phyloP scores from a whole-genome alignment of 495 filamentous ascomycete genomes.

The Penicillium cinerascens region DNA sequence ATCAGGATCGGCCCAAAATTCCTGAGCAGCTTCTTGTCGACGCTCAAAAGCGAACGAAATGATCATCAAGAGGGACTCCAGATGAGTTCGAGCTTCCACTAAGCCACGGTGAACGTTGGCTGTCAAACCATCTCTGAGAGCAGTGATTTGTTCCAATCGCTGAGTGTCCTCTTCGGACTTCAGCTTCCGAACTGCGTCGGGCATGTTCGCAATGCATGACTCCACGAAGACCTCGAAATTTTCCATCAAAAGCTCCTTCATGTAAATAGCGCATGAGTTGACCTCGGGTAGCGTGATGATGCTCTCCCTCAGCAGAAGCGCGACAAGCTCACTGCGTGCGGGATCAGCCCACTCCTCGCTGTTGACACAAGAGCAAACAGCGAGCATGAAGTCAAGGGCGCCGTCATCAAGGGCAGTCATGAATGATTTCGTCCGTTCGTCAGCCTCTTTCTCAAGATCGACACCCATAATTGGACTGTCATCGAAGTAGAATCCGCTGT shows the following conservation, averaged over 20 bases:
- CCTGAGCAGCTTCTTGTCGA: slow-evolving; percentile 73
- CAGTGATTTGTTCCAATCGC: slow-evolving; percentile 61
- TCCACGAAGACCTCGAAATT: slow-evolving; percentile 85
- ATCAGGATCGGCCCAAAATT: slow-evolving; percentile 86
- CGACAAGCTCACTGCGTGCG: slow-evolving; percentile 66
- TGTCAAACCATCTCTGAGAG: slow-evolving; percentile 45
- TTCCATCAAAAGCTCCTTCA: slow-evolving; percentile 68
- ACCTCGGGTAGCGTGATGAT: slow-evolving; percentile 60
- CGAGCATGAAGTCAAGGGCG: slow-evolving; percentile 85
- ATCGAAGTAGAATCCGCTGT: slow-evolving; percentile 85
- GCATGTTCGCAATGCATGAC: slow-evolving; percentile 88
- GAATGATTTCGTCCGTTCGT: slow-evolving; percentile 66
- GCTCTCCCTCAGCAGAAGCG: slow-evolving; percentile 74
- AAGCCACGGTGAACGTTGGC: slow-evolving; percentile 44
- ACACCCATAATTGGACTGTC: slow-evolving; percentile 53
- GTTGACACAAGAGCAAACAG: slow-evolving; percentile 73
- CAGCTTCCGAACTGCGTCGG: slow-evolving; percentile 80
- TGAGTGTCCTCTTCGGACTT: slow-evolving; percentile 89
- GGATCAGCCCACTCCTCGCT: slow-evolving; percentile 78
- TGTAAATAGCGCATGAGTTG: slow-evolving; percentile 55
- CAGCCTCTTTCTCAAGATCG: slow-evolving; percentile 62
- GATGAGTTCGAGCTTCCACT: slow-evolving; percentile 61
- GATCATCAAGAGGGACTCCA: slow-evolving; percentile 89
- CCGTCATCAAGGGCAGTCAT: slow-evolving; percentile 78
- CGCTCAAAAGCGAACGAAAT: slow-evolving; percentile 89